phyloP scores from a whole-genome alignment of 2,329 filamentous ascomycete species.

The Verticillium tricorpus region DNA sequence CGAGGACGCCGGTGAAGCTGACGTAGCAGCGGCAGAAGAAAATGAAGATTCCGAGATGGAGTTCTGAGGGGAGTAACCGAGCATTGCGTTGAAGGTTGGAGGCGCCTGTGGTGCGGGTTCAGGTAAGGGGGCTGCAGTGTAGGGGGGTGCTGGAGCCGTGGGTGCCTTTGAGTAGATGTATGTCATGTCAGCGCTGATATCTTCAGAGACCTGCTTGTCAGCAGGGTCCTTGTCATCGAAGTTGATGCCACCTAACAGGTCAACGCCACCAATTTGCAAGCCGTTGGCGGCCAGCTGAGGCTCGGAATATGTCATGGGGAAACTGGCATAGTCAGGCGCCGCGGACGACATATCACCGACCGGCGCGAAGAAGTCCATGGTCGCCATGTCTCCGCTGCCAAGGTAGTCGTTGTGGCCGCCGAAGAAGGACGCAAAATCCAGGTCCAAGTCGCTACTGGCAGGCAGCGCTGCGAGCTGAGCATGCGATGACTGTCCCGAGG shows the following conservation, averaged over 20 bases:
- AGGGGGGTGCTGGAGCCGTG: background rate
- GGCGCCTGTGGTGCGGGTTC: background rate
- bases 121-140: background rate
- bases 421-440: constrained; percentile 29
- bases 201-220: constrained; percentile 21
- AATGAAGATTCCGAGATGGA: background rate
- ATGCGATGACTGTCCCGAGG: constrained; percentile 4
- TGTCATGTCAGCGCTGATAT: constrained; percentile 15
- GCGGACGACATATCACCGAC: constrained; percentile 1
- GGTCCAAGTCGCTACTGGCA: constrained; percentile 20
- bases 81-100: background rate
- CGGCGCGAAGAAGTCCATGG: constrained; percentile 16
- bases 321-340: background rate
- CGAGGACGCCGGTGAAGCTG: constrained; percentile 5
- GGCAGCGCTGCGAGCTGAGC: constrained; percentile 4
- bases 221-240: constrained; percentile 25
- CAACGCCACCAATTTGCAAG: constrained; percentile 18
- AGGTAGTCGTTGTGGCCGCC: constrained; percentile 21
- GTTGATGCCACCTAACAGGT: constrained; percentile 25
- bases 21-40: constrained; percentile 1
- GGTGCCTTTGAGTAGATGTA: constrained; percentile 5
- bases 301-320: constrained; percentile 8
- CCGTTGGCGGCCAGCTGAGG: constrained; percentile 9
- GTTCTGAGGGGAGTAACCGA: background rate
- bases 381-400: constrained; percentile 33